Conservation (phyloP, 495 filamentous ascomycete genomes). For the Talaromyces liani region DNA sequence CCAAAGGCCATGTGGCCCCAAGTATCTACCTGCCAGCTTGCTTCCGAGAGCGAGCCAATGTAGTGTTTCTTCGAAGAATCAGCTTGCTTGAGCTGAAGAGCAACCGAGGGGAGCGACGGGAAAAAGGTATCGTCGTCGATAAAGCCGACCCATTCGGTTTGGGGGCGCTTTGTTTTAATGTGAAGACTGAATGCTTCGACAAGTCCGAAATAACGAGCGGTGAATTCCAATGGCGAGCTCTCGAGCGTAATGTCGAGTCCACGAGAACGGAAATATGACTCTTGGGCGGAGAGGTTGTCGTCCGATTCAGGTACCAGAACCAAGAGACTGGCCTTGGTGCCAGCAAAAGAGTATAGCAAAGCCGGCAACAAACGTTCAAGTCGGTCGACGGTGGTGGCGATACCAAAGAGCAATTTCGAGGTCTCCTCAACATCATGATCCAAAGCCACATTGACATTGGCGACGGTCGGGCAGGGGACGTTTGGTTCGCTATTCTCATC, state of each 20-base stretch:
- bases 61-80: slow-evolving; percentile 47
- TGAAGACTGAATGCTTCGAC: slow-evolving; percentile 47
- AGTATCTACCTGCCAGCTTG: slow-evolving; percentile 47
- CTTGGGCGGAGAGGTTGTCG: slow-evolving; percentile 34
- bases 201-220: slow-evolving; percentile 58
- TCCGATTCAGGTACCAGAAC: slow-evolving; percentile 42
- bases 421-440: slow-evolving; percentile 41
- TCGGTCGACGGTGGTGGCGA: slow-evolving; percentile 44
- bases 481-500: slow-evolving; percentile 26
- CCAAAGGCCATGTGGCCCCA: slow-evolving; percentile 64
- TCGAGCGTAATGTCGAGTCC: slow-evolving; percentile 50
- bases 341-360: slow-evolving; percentile 42
- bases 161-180: slow-evolving; percentile 37
- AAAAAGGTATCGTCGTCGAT: slow-evolving; percentile 74
- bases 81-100: slow-evolving; percentile 45
- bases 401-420: slow-evolving; percentile 42
- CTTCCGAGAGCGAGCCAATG: slow-evolving; percentile 59
- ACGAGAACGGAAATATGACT: slow-evolving; percentile 40
- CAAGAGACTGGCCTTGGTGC: slow-evolving; percentile 41
- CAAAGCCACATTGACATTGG: slow-evolving; percentile 37
- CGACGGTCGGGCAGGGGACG: slow-evolving; percentile 38
- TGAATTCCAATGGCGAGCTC: slow-evolving; percentile 44
- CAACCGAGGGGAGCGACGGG: slow-evolving; percentile 48
- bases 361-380: slow-evolving; percentile 41
- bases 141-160: slow-evolving; percentile 57